Evolutionary conservation across 768 basidiomycete genomes (phyloP), one percentile per base, ranked within the genome.

Genomic region (Pisolithus microcarpus): DNA sequence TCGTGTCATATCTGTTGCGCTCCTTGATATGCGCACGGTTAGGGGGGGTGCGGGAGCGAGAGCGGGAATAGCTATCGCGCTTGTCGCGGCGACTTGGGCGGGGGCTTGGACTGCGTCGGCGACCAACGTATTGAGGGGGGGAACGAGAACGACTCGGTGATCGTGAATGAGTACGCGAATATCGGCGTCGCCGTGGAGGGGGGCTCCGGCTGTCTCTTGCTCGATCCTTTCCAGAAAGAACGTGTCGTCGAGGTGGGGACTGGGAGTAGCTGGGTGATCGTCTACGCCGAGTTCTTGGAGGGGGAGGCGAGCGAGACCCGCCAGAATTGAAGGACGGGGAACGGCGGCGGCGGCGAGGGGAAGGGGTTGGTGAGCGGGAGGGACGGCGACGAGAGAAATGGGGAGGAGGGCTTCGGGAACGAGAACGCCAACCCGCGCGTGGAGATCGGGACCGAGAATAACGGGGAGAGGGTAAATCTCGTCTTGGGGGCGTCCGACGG

Each of bases 21-120:
- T n/a, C n/a, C n/a, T n/a, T n/a, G 43, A 66, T 66, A 50, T 59
- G 58, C 21, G 61, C 65, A 43, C 66, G 69, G 37, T 69, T 44
- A 56, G 70, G 6, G 59, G 68, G 51, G 31, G 67, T 64, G 6
- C 66, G 70, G 4, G 43, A 44, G 16, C 64, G 65, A 43, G 70
- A 71, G 47, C 65, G 69, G 15, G 76, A 74, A 43, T 57, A 38
- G 28, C 63, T 65, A 13, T 58, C 50, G 19, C 56, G 58, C n/a
- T 61, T 45, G 7, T 61, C 48, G 59, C 68, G 61, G 59, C 65
- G 56, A 42, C 53, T 54, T 5, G 53, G 43, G 58, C 71, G 61
- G 52, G 61, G 69, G 53, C 70, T 76, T 5, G 64, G 65, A 53
- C 77, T 79, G 4, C 45, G 31, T 18, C 77, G 72, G 39, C 77